A percentile compares a stretch with the other conserved stretches of the same genome.
These are phyloP conservation scores for Begonia masoniana DNA, from an alignment of 306 rosid genomes.

Conservation along the genomic window DNA sequence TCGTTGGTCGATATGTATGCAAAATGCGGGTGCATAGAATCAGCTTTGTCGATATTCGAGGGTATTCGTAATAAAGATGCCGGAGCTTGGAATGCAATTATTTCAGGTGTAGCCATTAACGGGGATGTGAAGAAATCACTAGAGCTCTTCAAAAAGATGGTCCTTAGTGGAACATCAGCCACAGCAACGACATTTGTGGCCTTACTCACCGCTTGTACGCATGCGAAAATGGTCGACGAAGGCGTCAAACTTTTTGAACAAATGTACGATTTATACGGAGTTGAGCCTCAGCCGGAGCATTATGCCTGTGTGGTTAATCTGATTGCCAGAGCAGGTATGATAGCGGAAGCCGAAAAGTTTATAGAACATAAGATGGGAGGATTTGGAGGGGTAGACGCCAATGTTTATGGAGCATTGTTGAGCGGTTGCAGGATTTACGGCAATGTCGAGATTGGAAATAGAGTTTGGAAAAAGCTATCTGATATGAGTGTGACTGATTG, in stretches of 20 bases:
- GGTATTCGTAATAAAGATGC: constrained; percentile 21
- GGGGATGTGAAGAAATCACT: constrained; percentile 51
- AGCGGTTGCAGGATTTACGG: constrained; percentile 65
- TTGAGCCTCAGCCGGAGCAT: constrained; percentile 24
- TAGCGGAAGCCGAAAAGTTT: constrained; percentile 54
- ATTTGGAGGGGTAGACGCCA: constrained; percentile 35
- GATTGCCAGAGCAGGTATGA: constrained; percentile 57
- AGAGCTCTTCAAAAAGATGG: constrained; percentile 38
- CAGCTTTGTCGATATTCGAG: constrained; percentile 26
- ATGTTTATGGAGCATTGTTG: constrained; percentile 68
- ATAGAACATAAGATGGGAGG: constrained; percentile 74
- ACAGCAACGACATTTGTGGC: constrained; percentile 56
- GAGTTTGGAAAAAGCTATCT: constrained; percentile 53
- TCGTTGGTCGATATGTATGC: constrained; percentile 50
- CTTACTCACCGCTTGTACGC: constrained; percentile 50
- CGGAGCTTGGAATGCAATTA: constrained; percentile 62
- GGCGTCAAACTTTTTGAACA: constrained; percentile 49
- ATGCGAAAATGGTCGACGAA: constrained; percentile 37
- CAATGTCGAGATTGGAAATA: constrained; percentile 44
- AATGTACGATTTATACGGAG: constrained; percentile 23
- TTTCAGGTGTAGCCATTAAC: constrained; percentile 46
- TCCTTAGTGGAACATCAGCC: constrained; percentile 18
- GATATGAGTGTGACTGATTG: constrained; percentile 43
- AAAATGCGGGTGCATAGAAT: constrained; percentile 31
- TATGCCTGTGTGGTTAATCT: constrained; percentile 47